phyloP scores from a whole-genome alignment of 805 yeast species.

The Metschnikowia baotianmanensis region DNA sequence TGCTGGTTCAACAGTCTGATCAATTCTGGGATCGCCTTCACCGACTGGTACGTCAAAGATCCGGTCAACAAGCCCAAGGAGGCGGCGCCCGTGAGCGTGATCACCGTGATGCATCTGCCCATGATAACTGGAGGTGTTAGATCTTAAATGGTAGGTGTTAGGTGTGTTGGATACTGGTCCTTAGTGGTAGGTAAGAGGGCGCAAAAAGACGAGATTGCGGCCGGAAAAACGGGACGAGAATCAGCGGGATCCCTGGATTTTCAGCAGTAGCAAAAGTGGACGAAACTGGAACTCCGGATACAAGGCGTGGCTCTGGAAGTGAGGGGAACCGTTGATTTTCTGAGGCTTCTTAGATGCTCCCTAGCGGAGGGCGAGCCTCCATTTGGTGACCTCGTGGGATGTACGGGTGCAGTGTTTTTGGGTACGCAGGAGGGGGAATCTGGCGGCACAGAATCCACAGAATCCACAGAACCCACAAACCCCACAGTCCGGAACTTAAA shows the following conservation, averaged over 20 bases:
- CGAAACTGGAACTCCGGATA: no score
- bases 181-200: no score
- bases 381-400: constrained; percentile 5
- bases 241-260: no score
- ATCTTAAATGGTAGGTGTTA: not conserved
- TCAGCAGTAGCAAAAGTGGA: no score
- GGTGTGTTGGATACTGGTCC: no score
- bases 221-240: no score
- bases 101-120: constrained; percentile 41
- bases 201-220: no score
- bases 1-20: constrained; percentile 28
- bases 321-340: no score
- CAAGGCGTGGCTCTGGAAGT: no score
- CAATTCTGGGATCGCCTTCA: constrained; percentile 28
- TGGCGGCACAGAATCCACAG: not conserved
- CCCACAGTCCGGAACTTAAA: no score
- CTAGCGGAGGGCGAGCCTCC: constrained; percentile 10
- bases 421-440: not conserved
- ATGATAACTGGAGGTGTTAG: constrained; percentile 5
- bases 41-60: constrained; percentile 42
- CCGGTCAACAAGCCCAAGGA: constrained; percentile 67
- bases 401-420: constrained; percentile 3
- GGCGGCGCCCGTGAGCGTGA: constrained; percentile 62
- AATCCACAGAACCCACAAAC: no score
- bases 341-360: constrained; percentile 2